Evolutionary conservation across 176 grass and related monocot genomes (phyloP), one percentile per base, ranked within the genome.

Genomic region (Puya raimondii): DNA sequence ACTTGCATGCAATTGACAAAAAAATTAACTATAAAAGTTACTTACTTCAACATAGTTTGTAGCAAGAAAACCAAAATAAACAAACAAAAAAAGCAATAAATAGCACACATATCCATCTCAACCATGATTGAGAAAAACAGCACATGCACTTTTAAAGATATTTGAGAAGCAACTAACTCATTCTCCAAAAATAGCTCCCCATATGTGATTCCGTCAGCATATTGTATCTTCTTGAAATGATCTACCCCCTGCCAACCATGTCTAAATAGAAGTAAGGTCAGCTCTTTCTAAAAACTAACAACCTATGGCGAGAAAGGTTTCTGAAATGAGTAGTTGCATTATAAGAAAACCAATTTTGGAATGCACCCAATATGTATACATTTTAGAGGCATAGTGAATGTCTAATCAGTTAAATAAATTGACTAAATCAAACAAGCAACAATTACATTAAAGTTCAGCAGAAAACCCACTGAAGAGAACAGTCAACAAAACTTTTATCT

Each of bases 191-290:
- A 96, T 70, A 96, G 79, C 64, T 96, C 93, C 58, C 93, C 93
- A 74, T 96, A 96, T 63, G 93, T 89, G 50, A 96, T 86, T 79
- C 88, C 88, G 87, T 90, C 66, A 11, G 88, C 83, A 48, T 92
- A 96, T 23, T 79, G 86, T 67, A 96, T 96, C 64, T 96, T 87
- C 80, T 92, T 96, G 84, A 96, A 96, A 83, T 96, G 93, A 79
- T 96, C 86, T 29, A 92, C 88, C 22, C 86, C 89, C 93, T 96
- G 79, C 72, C 73, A 92, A 84, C 72, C 72, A 83, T 63, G 57
- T 82, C 86, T 89, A 96, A 80, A 85, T 66, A 21, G 81, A 87
- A 82, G 78, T 96, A 85, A 90, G 82, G 86, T 96, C 87, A 96
- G 81, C 70, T 89, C 81, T 82, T 86, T 84, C 81, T 65, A 84